phyloP scores from a whole-genome alignment of 2,329 filamentous ascomycete species.

The Neonectria sp. region DNA sequence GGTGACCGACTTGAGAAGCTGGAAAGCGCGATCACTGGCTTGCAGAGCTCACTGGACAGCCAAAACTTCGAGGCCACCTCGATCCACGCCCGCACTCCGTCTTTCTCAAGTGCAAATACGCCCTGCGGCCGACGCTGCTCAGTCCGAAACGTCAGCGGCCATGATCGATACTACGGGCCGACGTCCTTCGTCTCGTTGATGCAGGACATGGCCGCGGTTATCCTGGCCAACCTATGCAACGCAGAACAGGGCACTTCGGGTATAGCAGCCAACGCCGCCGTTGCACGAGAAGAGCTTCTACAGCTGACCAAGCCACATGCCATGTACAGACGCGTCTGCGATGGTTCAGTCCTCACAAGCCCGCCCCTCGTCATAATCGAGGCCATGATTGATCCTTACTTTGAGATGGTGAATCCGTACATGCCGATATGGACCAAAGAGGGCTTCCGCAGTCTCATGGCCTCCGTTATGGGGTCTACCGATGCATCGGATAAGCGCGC shows the following conservation, averaged over 20 bases:
- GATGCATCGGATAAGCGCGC: constrained; percentile 18
- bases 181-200: constrained; percentile 24
- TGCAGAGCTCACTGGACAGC: too few species aligned
- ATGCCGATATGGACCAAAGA: constrained; percentile 27
- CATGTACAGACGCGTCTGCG: constrained; percentile 11
- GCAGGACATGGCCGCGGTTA: constrained; percentile 24
- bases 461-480: not conserved
- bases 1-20: too few species aligned
- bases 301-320: constrained; percentile 13
- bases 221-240: constrained; percentile 13
- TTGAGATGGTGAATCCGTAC: constrained; percentile 25
- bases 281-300: constrained; percentile 20
- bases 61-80: too few species aligned
- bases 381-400: constrained; percentile 31
- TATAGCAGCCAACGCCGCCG: not conserved
- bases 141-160: constrained; percentile 16
- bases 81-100: constrained; percentile 4
- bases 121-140: constrained; percentile 14
- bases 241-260: not conserved
- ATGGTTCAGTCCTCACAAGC: constrained; percentile 22
- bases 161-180: constrained; percentile 23
- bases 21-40: too few species aligned
- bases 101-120: not conserved
- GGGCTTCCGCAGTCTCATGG: constrained; percentile 11
- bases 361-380: constrained; percentile 26